Conservation (phyloP, 495 filamentous ascomycete genomes). For the Penicillium tannophilum region DNA sequence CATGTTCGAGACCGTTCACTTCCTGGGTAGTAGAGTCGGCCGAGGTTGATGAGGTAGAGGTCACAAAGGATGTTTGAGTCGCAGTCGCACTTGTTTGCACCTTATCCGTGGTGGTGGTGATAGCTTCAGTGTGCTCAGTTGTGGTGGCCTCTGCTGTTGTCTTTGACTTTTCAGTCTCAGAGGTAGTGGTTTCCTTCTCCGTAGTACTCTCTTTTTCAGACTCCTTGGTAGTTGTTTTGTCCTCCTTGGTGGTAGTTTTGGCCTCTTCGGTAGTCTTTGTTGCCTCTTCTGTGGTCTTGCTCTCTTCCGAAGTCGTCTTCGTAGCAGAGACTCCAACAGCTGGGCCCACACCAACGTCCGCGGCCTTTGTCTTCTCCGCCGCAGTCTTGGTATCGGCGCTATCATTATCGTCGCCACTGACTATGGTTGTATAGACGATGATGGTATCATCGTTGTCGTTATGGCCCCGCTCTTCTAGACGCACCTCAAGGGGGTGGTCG, state of each 20-base stretch:
- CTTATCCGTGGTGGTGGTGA: conserved; percentile 13
- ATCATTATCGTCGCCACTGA: conserved; percentile 7
- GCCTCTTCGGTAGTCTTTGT: conserved; percentile 10
- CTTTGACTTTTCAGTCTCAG: conserved; percentile 10
- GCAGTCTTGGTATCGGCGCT: conserved; percentile 8
- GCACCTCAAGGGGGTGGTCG: conserved; percentile 19
- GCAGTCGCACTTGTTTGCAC: conserved; percentile 1
- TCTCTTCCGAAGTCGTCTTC: conserved; percentile 12
- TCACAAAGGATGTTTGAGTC: conserved; percentile 20
- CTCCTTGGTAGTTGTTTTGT: neutral
- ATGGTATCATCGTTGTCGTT: conserved; percentile 15
- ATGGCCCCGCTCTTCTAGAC: conserved; percentile 18
- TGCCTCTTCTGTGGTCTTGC: conserved; percentile 5
- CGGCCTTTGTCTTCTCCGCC: conserved; percentile 9
- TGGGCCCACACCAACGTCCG: conserved; percentile 23
- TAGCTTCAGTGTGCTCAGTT: conserved; percentile 11
- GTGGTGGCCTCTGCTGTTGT: conserved; percentile 14
- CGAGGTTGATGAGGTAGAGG: conserved; percentile 21
- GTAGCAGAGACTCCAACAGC: conserved; percentile 22
- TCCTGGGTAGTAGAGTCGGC: conserved; percentile 18
- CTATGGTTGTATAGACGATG: conserved; percentile 23
- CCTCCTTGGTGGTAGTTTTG: conserved; percentile 3
- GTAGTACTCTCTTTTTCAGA: conserved; percentile 1
- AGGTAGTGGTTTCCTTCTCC: neutral
- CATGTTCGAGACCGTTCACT: conserved; percentile 14